These are phyloP conservation scores for Chlorella sorokiniana DNA, from an alignment of 139 green algal species.

Conservation along the genomic window DNA sequence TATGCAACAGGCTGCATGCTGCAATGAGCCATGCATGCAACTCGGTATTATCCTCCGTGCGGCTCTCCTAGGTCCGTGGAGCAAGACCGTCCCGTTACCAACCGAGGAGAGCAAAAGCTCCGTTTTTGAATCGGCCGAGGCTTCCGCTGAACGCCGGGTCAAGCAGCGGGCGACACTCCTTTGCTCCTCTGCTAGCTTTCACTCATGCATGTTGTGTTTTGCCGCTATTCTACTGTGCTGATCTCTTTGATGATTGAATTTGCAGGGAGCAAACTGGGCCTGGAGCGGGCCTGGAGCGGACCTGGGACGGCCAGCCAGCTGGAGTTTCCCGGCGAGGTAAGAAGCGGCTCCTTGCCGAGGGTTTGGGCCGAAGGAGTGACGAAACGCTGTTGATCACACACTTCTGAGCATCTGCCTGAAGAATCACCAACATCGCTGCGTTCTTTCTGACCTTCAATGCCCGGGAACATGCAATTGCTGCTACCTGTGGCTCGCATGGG, in stretches of 20 bases:
- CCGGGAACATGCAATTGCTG: not conserved
- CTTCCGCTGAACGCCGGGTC: not conserved
- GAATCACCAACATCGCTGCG: conserved; percentile 50
- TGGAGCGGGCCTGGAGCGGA: too few species aligned
- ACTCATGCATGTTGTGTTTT: not conserved
- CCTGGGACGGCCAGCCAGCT: too few species aligned
- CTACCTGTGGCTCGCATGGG: too few species aligned
- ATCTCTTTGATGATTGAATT: too few species aligned
- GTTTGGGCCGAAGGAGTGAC: conserved; percentile 41
- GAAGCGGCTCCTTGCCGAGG: too few species aligned
- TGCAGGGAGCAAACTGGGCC: too few species aligned
- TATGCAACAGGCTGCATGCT: not conserved
- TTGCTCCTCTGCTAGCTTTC: not conserved
- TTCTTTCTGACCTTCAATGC: conserved; percentile 50
- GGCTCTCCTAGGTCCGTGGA: conserved; percentile 21
- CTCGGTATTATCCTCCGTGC: conserved; percentile 52
- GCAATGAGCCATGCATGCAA: conserved; percentile 12
- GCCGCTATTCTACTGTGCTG: not conserved
- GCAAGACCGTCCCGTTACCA: conserved; percentile 28
- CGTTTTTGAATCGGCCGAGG: conserved; percentile 28
- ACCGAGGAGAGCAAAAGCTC: conserved; percentile 34
- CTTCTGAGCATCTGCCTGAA: conserved; percentile 35
- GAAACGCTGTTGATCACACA: conserved; percentile 37
- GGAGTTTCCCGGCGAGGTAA: too few species aligned
- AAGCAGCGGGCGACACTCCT: conserved; percentile 25